Evolutionary conservation across 2,329 filamentous ascomycete species (phyloP).

Genomic region (Rhynchosporium secalis): DNA sequence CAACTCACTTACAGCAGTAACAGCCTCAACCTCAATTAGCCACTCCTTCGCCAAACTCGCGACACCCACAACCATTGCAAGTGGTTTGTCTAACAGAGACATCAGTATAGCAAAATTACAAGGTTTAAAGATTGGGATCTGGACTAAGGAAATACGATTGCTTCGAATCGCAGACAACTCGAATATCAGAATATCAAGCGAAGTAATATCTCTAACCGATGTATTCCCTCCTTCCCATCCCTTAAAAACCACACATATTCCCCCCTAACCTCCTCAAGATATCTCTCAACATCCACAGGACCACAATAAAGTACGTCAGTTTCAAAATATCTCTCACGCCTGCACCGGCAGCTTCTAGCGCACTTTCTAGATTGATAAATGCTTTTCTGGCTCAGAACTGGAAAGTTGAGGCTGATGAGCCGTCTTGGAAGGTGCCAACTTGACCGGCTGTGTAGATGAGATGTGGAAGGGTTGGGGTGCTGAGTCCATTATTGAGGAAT

Average conservation of each 20-base stretch:
- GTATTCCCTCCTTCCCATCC: not conserved
- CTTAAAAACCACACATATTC: slow-evolving; percentile 11
- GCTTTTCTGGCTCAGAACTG: slow-evolving; percentile 12
- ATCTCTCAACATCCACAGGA: not conserved
- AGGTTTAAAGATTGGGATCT: too few species aligned
- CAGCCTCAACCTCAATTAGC: slow-evolving; percentile 17
- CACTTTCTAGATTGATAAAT: slow-evolving; percentile 10
- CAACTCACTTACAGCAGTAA: slow-evolving; percentile 10
- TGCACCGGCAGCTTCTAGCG: slow-evolving; percentile 11
- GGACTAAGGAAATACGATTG: too few species aligned
- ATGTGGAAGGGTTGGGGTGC: not conserved
- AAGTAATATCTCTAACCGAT: not conserved
- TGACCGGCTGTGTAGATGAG: slow-evolving; percentile 15
- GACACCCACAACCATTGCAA: slow-evolving; percentile 6
- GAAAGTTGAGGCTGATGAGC: not conserved
- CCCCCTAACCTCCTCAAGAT: not conserved
- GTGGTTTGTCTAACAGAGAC: not conserved
- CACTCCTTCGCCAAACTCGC: slow-evolving; percentile 2
- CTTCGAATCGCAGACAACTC: too few species aligned
- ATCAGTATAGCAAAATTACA: too few species aligned
- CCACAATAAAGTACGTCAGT: slow-evolving; percentile 13
- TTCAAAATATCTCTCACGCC: slow-evolving; percentile 11
- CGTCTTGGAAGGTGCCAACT: not conserved
- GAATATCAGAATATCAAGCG: too few species aligned
- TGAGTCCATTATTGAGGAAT: not conserved